These are phyloP conservation scores for Rheum nobile DNA, from an alignment of 148 eudicot species.

Conservation along the genomic window DNA sequence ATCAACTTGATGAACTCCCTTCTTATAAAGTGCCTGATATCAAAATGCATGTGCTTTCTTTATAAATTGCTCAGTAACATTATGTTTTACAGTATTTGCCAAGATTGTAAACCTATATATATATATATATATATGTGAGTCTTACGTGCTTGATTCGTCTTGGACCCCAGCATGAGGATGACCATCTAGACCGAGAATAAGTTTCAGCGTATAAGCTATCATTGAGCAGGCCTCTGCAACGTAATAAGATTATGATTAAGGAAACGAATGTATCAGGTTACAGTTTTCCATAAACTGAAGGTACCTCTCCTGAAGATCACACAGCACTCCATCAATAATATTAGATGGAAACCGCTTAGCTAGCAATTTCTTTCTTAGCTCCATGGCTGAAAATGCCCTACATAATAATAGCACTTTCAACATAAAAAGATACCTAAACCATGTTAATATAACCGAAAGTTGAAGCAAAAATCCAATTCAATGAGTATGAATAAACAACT, in stretches of 20 bases:
- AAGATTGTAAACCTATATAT: neutral
- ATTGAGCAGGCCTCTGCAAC: conserved; percentile 69
- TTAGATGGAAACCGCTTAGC: conserved; percentile 40
- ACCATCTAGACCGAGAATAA: conserved; percentile 72
- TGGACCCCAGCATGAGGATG: conserved; percentile 90
- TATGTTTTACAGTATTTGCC: neutral
- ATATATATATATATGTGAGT: neutral
- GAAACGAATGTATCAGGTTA: neutral
- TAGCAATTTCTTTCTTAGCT: conserved; percentile 62
- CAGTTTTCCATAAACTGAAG: neutral
- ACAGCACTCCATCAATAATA: conserved; percentile 43
- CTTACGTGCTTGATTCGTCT: conserved; percentile 74
- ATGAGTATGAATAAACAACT: neutral
- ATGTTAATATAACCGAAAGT: neutral
- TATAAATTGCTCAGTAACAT: conserved; percentile 1
- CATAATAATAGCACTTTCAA: neutral
- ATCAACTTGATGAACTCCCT: conserved; percentile 56
- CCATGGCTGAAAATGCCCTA: conserved; percentile 69
- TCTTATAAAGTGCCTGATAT: conserved; percentile 50
- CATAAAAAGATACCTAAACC: neutral
- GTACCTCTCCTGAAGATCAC: conserved; percentile 49
- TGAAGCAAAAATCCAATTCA: neutral
- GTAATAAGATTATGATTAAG: neutral
- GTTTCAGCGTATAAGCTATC: conserved; percentile 77
- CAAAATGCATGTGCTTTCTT: conserved; percentile 14